Conservation (phyloP, 345 rosid genomes). For the Erucastrum elatum region DNA sequence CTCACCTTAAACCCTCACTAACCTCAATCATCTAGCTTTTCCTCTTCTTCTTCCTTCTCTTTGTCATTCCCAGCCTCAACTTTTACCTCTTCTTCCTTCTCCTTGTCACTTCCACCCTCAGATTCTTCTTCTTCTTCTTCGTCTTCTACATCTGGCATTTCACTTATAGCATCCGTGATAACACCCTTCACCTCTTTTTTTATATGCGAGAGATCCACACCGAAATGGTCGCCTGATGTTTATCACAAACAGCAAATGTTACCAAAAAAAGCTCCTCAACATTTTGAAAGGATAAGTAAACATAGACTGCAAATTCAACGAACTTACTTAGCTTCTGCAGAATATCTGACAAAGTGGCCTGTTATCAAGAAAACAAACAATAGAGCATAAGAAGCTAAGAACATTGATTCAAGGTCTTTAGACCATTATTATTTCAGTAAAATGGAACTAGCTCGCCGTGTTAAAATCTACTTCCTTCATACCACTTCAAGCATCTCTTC, state of each 20-base stretch:
- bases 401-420: slow-evolving; percentile 1
- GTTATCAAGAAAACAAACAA: slow-evolving; percentile 33
- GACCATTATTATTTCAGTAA: slow-evolving; percentile 2
- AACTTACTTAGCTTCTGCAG: slow-evolving; percentile 72
- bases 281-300: not conserved
- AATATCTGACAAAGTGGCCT: slow-evolving; percentile 93
- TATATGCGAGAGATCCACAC: slow-evolving; percentile 66
- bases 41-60: slow-evolving; percentile 33
- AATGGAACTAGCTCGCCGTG: slow-evolving; percentile 58
- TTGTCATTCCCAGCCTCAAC: not conserved
- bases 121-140: slow-evolving; percentile 18
- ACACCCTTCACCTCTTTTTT: slow-evolving; percentile 89
- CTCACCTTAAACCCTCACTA: not conserved
- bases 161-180: slow-evolving; percentile 85
- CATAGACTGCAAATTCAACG: not conserved
- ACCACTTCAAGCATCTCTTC: slow-evolving; percentile 88
- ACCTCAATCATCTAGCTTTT: slow-evolving; percentile 44
- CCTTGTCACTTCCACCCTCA: not conserved
- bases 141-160: slow-evolving; percentile 75
- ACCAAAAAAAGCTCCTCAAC: not conserved
- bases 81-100: not conserved
- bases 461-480: slow-evolving; percentile 96
- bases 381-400: not conserved
- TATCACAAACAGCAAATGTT: slow-evolving; percentile 5
- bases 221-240: slow-evolving; percentile 66